Conservation (phyloP, 495 filamentous ascomycete species). For the Aspergillus cavernicola region DNA sequence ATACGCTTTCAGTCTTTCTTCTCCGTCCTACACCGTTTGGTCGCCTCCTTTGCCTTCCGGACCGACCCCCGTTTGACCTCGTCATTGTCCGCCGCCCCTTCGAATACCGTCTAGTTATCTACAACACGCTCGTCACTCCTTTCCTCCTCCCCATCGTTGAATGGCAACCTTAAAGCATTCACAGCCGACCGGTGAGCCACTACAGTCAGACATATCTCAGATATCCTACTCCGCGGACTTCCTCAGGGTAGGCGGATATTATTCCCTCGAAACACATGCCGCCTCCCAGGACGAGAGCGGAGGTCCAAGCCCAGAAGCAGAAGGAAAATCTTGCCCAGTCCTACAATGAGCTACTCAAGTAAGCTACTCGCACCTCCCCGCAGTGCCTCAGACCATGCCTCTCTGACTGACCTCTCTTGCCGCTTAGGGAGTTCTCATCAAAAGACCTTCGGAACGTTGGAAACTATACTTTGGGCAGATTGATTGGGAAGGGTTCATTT, state of each 20-base stretch:
- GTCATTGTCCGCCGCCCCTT: conserved; percentile 1
- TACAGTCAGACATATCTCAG: conserved; percentile 2
- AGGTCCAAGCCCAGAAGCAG: conserved; percentile 86
- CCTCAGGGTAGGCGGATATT: conserved; percentile 27
- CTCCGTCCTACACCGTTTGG: neutral
- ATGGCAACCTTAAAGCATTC: conserved; percentile 20
- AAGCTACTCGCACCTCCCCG: conserved; percentile 35
- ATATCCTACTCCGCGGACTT: conserved; percentile 13
- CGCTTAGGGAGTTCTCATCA: conserved; percentile 82
- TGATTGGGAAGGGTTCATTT: conserved; percentile 97
- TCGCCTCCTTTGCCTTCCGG: conserved; percentile 6
- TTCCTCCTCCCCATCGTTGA: conserved; percentile 9
- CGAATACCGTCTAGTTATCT: neutral
- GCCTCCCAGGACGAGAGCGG: conserved; percentile 70
- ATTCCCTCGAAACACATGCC: conserved; percentile 50
- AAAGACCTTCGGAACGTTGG: conserved; percentile 87
- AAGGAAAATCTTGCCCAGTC: conserved; percentile 97
- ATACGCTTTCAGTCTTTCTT: neutral
- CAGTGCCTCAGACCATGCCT: conserved; percentile 2
- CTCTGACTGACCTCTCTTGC: neutral
- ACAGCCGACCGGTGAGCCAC: conserved; percentile 4
- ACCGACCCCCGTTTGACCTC: conserved; percentile 1
- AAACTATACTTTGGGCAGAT: conserved; percentile 84
- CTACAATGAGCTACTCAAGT: conserved; percentile 94
- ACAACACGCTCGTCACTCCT: neutral